Evolutionary conservation across 441 rosid species (phyloP), one percentile per base, ranked within the genome.

Genomic region (Adansonia madagascariensis): DNA sequence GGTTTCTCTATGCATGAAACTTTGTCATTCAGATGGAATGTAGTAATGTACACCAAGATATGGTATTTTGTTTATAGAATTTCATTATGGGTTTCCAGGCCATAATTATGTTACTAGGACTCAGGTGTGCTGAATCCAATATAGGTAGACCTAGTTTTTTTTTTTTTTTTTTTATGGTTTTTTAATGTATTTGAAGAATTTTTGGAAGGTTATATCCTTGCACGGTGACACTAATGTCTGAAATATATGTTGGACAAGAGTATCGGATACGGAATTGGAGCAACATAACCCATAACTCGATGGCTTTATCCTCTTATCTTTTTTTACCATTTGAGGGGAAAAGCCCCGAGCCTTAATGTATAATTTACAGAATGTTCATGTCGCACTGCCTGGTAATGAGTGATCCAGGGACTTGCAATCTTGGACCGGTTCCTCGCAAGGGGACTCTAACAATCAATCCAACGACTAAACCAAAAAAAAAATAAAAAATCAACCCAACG

Each of bases 1-100:
- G 39, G 22, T 18, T 59, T 63, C 61, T 63, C 47, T 61, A 18
- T 61, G 60, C 71, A 31, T 5, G 77, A 78, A 53, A 73, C 65
- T 68, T 6, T 55, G 35, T 60, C 27, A 50, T 46, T 71, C 35
- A 2, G 62, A 70, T 73, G 1, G 43, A 31, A 49, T 73, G 18
- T 24, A 60, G 64, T 24, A 60, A 60, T 10, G 20, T 60, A 11
- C 7, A 14, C 43, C 59, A 1, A 6, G 35, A 11, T 15, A 12
- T 15, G 12, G n/a, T 39, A 61, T 47, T 64, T 35, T 65, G 66
- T 56, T 31, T 8, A n/a, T 53, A 22, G 44, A 72, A 39, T 63
- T 17, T 24, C 41, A 55, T 15, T 47, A 35, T 12, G 6, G 10
- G 8, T 41, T 17, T 44, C 10, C 6, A 24, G 35, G 11, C 17